Conservation (phyloP, 306 rosid genomes). For the Quercus glauca region DNA sequence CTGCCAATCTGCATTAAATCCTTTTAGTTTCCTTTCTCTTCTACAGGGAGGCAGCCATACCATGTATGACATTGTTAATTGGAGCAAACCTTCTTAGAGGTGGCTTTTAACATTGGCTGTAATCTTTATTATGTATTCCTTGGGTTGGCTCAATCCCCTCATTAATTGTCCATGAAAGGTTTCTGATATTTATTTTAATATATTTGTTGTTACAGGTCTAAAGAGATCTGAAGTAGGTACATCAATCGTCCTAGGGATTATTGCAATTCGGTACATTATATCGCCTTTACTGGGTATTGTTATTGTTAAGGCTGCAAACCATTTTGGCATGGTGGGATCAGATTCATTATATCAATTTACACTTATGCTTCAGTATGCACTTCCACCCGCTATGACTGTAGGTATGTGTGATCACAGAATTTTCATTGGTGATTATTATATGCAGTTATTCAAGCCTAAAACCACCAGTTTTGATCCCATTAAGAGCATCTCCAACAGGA, state of each 20-base stretch:
- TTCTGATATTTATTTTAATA: background rate
- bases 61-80: slow-evolving; percentile 35
- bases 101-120: background rate
- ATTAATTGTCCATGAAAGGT: no score
- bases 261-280: slow-evolving; percentile 29
- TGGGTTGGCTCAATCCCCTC: background rate
- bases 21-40: background rate
- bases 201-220: slow-evolving; percentile 25
- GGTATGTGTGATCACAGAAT: background rate
- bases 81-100: slow-evolving; percentile 49
- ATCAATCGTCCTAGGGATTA: slow-evolving; percentile 27
- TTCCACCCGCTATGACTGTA: slow-evolving; percentile 2
- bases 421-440: background rate
- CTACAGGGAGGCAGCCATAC: slow-evolving; percentile 36
- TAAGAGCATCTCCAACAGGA: no score
- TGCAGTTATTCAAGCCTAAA: background rate
- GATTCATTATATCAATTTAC: background rate
- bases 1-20: no score
- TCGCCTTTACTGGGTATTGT: slow-evolving; percentile 22
- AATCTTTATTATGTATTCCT: background rate
- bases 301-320: background rate
- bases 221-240: slow-evolving; percentile 17
- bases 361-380: background rate
- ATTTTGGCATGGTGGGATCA: background rate
- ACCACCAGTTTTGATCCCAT: no score